Base-by-base conservation (phyloP, 108 stramenopile species). In the Stephanodiscus triporus region DNA sequence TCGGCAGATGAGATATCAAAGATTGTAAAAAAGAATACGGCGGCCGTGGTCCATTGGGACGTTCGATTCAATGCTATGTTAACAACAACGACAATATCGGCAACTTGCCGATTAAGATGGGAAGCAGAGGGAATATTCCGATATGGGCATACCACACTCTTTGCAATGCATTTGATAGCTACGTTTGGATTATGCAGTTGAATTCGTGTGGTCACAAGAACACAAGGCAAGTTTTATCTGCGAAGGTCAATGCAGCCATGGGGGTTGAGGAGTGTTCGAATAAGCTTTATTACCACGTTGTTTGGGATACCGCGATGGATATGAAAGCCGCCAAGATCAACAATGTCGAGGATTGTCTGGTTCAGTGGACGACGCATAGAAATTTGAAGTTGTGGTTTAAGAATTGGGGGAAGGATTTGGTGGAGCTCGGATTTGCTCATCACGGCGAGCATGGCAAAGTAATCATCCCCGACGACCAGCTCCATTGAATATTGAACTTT, bases 391-490 rank as follows among this genome's bases (percentile, higher is more conserved):
- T 20, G 20, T 64, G 63, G 63, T 47, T 27, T 22, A 19, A 64
- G n/a, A 47, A 64, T 64, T 64, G 63, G 63, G 63, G 36, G 43
- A 55, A 55, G 54, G 54, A 55, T 24, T 24, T 43, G n/a, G 16
- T 64, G n/a, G 40, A 14, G 13, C 19, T 64, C 7, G 63, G 43
- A 19, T 64, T 64, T 45, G 63, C 43, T 24, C 10, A 27, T 14
- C 32, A 3, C n/a, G 14, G 23, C 9, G 70, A 26, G 16, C 27
- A 26, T 17, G 56, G 56, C 16, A 16, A 57, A 10, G 27, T 30
- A 57, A 29, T 29, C 40, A 70, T 58, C 22, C 56, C 56, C 29
- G 57, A 14, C 13, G 68, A 70, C 19, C 68, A 70, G 42, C 54
- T 70, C 36, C 22, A 36, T 42, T 23, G 37, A 43, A 70, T 70